Evolutionary conservation across 1,284 basidiomycete species (phyloP), one percentile per base, ranked within the genome.

Genomic region (Amylostereum areolatum): DNA sequence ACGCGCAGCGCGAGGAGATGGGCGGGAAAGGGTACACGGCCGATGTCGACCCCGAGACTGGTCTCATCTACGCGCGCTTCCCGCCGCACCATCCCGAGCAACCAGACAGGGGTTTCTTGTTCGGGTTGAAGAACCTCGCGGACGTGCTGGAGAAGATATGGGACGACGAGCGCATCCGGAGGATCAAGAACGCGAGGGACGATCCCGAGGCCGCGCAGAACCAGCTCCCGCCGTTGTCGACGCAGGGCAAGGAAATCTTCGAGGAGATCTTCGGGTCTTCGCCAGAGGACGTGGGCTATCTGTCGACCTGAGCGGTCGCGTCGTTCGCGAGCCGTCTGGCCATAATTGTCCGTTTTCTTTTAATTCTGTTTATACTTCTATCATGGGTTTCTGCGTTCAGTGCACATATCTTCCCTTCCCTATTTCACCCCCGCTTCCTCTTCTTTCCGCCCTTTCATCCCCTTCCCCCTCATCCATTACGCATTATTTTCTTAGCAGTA

Each of bases 31-130:
- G 92, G 1, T 95, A 95, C 66, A 75, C 84, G 52, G 80, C 89
- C 4, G 82, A 85, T 47, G 74, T 89, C 28, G 92, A 96, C 62
- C 78, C 83, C 6, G 79, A 80, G 57, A 89, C 83, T 2, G 91
- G 92, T 1, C 68, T 89, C 40, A 75, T 93, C 5, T 85, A 89
- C 60, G 90, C 90, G 28, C 79, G 90, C 42, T 98, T 97, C 68
- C 95, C 95, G 3, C 97, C 97, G 1, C 90, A 92, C 62, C 89
- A 91, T 57, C 84, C 86, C 4, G 81, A 88, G 31, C 80, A 89
- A 62, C 91, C 97, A 7, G 96, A 99, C 66, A 83, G 91, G 48
- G 96, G 96, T 7, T 99, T 98, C 69, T 69, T 98, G 36, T 93
- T 89, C 62, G 96, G 96, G 2, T 69, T 99, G 62, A 86, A 87